Base-by-base conservation (phyloP, 2,329 filamentous ascomycete genomes). In the Paraconiothyrium brasiliense region DNA sequence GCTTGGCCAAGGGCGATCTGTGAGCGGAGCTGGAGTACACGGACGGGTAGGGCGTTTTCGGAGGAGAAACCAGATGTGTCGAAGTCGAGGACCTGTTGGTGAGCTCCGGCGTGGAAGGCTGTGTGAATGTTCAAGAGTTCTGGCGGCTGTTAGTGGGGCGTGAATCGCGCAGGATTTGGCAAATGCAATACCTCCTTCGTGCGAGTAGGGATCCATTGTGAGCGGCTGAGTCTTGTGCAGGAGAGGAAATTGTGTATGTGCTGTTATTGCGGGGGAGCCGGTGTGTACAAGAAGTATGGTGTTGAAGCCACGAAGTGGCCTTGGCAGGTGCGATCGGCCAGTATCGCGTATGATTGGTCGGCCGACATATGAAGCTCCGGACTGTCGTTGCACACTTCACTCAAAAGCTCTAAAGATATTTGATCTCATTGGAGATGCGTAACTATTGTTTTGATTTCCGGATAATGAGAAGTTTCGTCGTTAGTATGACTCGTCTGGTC, bases 51-150 rank as follows among this genome's bases (percentile, higher is more conserved):
- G 50, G 85, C 84, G 82, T 97, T 97, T 72, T 91, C 88, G 66
- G 89, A 70, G 48, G 92, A 95, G 75, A 98, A 90, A 62, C 89
- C 84, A 6, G 90, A 89, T 47, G 89, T 90, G 80, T 96, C 91
- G 81, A 93, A 97, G 82, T 95, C 90, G 80, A 96, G 80, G 66
- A 96, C 94, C 75, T 90, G 85, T 75, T 92, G 87, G 85, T 92
- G 97, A 84, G 97, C 94, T 76, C 92, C 93, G 79, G 88, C 86
- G 80, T 88, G 84, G 81, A 89, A 89, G 76, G 87, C 86, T 73
- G 85, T 88, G 81, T 88, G 86, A 75, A 89, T 87, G 82, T 88
- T 89, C 75, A 89, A 84, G 72, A 90, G 86, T 79, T 90, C 87
- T 88, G 73, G 58, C 11, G 24, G 30, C 54, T 30, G 59, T 71